Evolutionary conservation across 371 early-diverging fungal species (phyloP), one percentile per base, ranked within the genome.

Genomic region (Capillidium rhysosporum): DNA sequence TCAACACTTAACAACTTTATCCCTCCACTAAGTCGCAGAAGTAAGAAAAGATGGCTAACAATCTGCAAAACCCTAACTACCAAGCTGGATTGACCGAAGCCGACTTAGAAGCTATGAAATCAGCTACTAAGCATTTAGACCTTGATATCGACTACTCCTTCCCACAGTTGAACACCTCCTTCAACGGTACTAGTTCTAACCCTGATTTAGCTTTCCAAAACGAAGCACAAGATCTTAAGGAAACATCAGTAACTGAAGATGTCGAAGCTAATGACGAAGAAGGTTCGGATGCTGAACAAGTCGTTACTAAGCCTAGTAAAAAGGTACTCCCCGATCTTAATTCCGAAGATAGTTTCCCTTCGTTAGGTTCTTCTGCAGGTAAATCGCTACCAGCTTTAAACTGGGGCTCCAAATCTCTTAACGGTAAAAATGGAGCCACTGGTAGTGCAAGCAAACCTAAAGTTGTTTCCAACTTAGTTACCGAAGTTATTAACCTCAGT

Each of bases 401-500:
- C 31, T 56, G 56, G 56, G 47, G 31, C n/a, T 28, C 46, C 7
- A 38, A 28, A 12, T 45, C 45, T 12, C 23, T n/a, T 5, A 47
- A 47, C 16, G 48, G 48, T 16, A 51, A 29, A 10, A 29, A 34
- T 20, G 12, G 39, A 18, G 24, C 56, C 2, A 40, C 41, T 14
- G 48, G 7, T 28, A 16, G 16, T 2, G 26, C 25, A 9, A 16
- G 31, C 28, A 34, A 9, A 28, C n/a, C 23, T 49, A 49, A 52
- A 24, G 10, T 40, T 10, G 26, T n/a, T 40, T 29, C 40, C 20
- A 40, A 38, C 3, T 40, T 67, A 26, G 59, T 72, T 44, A 80
- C 78, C 12, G 77, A 81, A 58, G 65, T 76, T 23, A 59, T 82
- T 25, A 77, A 79, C 34, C 64, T 82, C 52, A 75, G 79, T 46